These are phyloP conservation scores for Colletotrichum eleusines DNA, from an alignment of 2,329 filamentous ascomycete species.

Conservation along the genomic window DNA sequence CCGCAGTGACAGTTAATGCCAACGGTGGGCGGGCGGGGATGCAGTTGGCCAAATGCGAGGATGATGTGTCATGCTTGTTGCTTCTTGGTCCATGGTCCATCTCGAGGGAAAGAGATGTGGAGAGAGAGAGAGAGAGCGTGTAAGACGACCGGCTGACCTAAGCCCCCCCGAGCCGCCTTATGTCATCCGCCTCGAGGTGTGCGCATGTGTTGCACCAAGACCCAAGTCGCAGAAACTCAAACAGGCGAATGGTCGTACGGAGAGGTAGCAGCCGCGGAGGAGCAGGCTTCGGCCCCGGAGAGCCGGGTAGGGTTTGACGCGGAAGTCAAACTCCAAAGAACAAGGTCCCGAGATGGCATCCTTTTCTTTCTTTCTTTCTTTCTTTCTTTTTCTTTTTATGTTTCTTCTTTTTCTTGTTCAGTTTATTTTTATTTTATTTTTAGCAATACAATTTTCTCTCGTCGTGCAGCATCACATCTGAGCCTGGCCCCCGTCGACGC, in stretches of 20 bases:
- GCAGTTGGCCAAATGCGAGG: neutral
- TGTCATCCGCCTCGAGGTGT: neutral
- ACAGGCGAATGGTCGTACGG: neutral
- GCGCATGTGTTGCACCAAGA: slow-evolving; percentile 8
- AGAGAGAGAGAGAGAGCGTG: slow-evolving; percentile 1
- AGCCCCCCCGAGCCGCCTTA: neutral
- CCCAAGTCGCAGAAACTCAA: neutral
- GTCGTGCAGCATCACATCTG: neutral
- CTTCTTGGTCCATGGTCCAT: neutral
- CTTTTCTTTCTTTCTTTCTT: neutral
- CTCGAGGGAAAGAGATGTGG: neutral
- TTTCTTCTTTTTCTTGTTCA: too few relatives aligned
- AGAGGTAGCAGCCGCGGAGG: slow-evolving; percentile 24
- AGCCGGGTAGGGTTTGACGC: slow-evolving; percentile 2
- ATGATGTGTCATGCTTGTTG: slow-evolving; percentile 33
- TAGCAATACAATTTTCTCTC: too few relatives aligned
- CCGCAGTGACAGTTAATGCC: slow-evolving; percentile 23
- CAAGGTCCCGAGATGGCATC: neutral
- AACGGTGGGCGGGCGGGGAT: slow-evolving; percentile 15
- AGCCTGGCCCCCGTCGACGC: neutral
- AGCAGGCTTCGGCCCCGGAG: slow-evolving; percentile 11
- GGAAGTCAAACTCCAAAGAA: neutral
- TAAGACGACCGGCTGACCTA: neutral
- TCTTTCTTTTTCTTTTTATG: neutral
- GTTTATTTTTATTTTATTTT: too few relatives aligned